These are phyloP conservation scores for Boletellus dicymbophilus DNA, from an alignment of 1,284 basidiomycete species.

Conservation along the genomic window DNA sequence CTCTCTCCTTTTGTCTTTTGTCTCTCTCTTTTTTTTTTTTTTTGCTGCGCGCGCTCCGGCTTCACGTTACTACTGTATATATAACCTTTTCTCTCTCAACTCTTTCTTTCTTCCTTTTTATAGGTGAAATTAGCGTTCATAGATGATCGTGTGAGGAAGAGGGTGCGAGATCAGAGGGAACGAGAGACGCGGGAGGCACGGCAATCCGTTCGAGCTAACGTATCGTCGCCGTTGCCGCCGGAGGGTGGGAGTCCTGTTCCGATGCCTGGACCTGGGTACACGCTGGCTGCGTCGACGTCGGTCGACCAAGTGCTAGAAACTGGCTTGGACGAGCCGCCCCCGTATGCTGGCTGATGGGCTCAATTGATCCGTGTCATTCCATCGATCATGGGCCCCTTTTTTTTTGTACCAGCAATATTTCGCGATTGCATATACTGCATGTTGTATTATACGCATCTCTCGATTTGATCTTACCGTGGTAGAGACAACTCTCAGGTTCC, in stretches of 20 bases:
- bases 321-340: conserved; percentile 21
- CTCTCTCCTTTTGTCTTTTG: background rate
- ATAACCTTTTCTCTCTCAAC: too few species aligned
- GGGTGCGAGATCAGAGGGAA: conserved; percentile 57
- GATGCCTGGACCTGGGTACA: conserved; percentile 27
- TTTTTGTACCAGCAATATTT: too few species aligned
- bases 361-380: too few species aligned
- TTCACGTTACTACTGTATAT: too few species aligned
- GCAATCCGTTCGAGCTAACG: background rate
- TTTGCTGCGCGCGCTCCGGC: background rate
- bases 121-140: conserved; percentile 74
- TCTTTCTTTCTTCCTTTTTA: background rate
- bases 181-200: conserved; percentile 46
- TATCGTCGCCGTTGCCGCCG: background rate
- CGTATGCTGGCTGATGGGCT: conserved; percentile 22
- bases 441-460: too few species aligned
- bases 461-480: too few species aligned
- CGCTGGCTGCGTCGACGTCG: conserved; percentile 16
- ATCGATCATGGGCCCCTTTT: too few species aligned
- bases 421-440: too few species aligned
- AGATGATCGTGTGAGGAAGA: conserved; percentile 67
- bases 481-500: too few species aligned
- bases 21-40: background rate
- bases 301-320: conserved; percentile 11
- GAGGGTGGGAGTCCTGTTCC: background rate